Conservation (phyloP, 2,329 filamentous ascomycete species). For the Xylariaceae sp. region DNA sequence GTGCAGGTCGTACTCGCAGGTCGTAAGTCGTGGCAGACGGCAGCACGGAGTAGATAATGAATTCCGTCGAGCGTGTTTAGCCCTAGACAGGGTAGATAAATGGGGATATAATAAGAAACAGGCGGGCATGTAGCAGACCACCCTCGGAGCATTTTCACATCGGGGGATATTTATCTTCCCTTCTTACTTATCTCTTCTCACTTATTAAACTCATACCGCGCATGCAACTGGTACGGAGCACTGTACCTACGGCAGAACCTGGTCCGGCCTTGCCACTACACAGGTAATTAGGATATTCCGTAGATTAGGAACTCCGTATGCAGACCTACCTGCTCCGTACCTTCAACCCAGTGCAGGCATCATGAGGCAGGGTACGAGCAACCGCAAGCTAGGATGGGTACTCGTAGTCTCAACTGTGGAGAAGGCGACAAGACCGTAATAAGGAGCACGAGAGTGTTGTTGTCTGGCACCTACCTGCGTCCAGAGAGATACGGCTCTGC, state of each 20-base stretch:
- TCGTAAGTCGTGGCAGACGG: too few relatives aligned
- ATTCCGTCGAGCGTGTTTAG: neutral
- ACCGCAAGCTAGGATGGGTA: conserved; percentile 10
- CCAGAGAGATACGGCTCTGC: neutral
- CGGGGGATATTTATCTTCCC: conserved; percentile 23
- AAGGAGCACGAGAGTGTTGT: conserved; percentile 16
- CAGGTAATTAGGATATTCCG: conserved; percentile 11
- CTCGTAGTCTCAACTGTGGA: conserved; percentile 27
- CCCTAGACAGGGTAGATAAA: conserved; percentile 15
- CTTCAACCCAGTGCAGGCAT: too few relatives aligned
- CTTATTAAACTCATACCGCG: conserved; percentile 1
- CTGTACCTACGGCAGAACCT: neutral
- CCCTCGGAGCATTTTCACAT: conserved; percentile 26
- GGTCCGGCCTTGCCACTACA: conserved; percentile 13
- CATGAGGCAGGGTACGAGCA: conserved; percentile 21
- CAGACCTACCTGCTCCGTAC: too few relatives aligned
- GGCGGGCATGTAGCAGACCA: conserved; percentile 21
- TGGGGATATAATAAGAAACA: conserved; percentile 24
- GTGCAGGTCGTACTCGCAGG: neutral
- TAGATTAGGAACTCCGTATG: too few relatives aligned
- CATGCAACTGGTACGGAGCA: conserved; percentile 13
- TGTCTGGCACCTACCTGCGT: conserved; percentile 20
- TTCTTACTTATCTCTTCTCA: neutral
- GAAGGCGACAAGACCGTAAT: conserved; percentile 18
- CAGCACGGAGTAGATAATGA: neutral